Evolutionary conservation across 2,329 filamentous ascomycete genomes (phyloP), one percentile per base, ranked within the genome.

Genomic region (Venturia effusa): DNA sequence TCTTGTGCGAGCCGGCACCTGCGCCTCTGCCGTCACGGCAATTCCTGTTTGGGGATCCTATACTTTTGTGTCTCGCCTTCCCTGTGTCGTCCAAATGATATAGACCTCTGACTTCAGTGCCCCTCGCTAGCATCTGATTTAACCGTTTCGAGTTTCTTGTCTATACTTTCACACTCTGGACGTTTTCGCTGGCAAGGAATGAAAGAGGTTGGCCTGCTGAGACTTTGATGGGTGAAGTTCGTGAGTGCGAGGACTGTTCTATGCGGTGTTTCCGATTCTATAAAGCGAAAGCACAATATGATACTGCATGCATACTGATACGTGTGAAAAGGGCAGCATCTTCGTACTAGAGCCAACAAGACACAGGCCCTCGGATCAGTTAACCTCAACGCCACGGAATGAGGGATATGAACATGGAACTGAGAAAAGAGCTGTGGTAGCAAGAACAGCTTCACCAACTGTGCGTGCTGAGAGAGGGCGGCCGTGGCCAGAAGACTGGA

Each of bases 391-490:
- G 17, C 15, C 51, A 57, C 27, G 19, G n/a, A 57, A 57, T 34
- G 51, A 57, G n/a, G 30, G 30, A 19, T 4, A n/a, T 57, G 51
- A 24, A 57, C 22, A 37, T 57, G 51, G 51, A 57, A 57, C 15
- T 34, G 27, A 34, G 51, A 34, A 57, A 57, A 22, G 51, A 57
- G 51, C 51, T 57, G 27, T 57, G 27, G 51, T 57, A 57, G 51
- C 51, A 34, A 34, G 51, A 34, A 57, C 15, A 34, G 48, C 48
- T 32, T 54, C 48, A 17, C 48, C 51, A 3, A 13, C 51, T 34
- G 30, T 34, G 15, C 51, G 19, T 57, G 30, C 45, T 51, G 45
- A 51, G 45, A 34, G 34, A 24, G 19, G 17, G 4, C 19, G 27
- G 51, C 22, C 32, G 24, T 54, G 48, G 30, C n/a, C 7, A 57